Evolutionary conservation across 1,284 basidiomycete genomes (phyloP).

Genomic region (Neotropicomus parvogracilis): DNA sequence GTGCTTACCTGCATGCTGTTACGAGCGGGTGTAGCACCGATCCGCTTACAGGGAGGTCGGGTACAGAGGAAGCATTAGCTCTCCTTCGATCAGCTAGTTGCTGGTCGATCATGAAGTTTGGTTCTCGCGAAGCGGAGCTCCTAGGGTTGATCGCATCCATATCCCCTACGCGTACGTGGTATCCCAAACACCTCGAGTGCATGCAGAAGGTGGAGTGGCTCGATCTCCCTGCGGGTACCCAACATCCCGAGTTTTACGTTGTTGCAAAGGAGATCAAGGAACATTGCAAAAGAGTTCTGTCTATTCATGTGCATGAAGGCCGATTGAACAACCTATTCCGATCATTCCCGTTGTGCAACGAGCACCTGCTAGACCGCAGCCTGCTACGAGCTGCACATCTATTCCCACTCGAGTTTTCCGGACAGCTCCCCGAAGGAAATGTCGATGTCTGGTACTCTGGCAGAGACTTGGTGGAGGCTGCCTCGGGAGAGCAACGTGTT

Average conservation of each 20-base stretch:
- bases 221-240: neutral
- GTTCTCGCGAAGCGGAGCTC: conserved; percentile 27
- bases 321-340: neutral
- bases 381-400: neutral
- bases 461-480: neutral
- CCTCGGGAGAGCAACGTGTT: neutral
- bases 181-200: conserved; percentile 28
- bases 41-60: conserved; percentile 42
- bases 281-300: neutral
- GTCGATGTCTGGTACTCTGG: neutral
- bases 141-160: conserved; percentile 36
- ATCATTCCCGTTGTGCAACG: neutral
- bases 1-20: too few species aligned
- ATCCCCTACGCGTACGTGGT: conserved; percentile 36
- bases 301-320: neutral
- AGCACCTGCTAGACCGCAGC: neutral
- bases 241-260: neutral
- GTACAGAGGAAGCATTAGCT: conserved; percentile 44
- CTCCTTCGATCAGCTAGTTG: conserved; percentile 37
- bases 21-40: conserved; percentile 38
- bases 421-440: neutral
- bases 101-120: conserved; percentile 38
- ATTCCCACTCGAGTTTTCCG: neutral
- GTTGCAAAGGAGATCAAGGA: neutral
- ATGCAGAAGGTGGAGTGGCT: neutral